These are phyloP conservation scores for Papiliotrema nemorosa DNA, from an alignment of 1,284 basidiomycete species.

Conservation along the genomic window DNA sequence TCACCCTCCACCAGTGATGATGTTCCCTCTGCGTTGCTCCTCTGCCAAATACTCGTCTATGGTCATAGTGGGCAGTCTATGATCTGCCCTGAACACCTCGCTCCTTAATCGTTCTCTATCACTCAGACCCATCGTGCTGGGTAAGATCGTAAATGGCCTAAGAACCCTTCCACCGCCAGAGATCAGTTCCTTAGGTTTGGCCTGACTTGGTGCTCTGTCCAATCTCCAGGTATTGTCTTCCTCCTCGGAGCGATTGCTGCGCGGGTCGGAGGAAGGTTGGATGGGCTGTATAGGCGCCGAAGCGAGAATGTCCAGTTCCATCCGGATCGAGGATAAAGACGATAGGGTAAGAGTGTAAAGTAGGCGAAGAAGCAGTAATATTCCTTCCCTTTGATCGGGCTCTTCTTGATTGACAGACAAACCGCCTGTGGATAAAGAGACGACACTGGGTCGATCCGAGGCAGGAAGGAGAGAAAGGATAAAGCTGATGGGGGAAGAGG, in stretches of 20 bases:
- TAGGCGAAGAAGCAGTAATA: constrained; percentile 67
- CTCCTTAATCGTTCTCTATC: constrained; percentile 68
- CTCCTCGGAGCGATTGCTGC: constrained; percentile 36
- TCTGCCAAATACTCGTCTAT: constrained; percentile 93
- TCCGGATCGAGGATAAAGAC: constrained; percentile 64
- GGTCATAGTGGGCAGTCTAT: constrained; percentile 90
- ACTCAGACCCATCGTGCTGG: constrained; percentile 54
- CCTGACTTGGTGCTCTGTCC: constrained; percentile 52
- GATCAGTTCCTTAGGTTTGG: constrained; percentile 58
- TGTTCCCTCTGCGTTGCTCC: constrained; percentile 76
- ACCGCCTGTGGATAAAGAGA: constrained; percentile 22
- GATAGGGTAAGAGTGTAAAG: constrained; percentile 66
- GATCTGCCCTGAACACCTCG: constrained; percentile 81
- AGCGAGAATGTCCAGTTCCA: constrained; percentile 70
- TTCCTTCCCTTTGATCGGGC: constrained; percentile 62
- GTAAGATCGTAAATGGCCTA: constrained; percentile 87
- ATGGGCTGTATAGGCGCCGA: constrained; percentile 48
- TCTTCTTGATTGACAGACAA: constrained; percentile 53
- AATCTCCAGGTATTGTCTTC: constrained; percentile 69
- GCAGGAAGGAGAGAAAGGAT: constrained; percentile 31
- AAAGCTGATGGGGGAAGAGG: constrained; percentile 34
- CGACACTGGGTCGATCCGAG: constrained; percentile 8
- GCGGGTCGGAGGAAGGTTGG: constrained; percentile 25
- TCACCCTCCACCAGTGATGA: constrained; percentile 82
- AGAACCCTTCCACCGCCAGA: constrained; percentile 73